A percentile compares a stretch with the other conserved stretches of the same genome.
Evolutionary conservation across 768 basidiomycete species (phyloP).

Genomic region (Boletus edulis): DNA sequence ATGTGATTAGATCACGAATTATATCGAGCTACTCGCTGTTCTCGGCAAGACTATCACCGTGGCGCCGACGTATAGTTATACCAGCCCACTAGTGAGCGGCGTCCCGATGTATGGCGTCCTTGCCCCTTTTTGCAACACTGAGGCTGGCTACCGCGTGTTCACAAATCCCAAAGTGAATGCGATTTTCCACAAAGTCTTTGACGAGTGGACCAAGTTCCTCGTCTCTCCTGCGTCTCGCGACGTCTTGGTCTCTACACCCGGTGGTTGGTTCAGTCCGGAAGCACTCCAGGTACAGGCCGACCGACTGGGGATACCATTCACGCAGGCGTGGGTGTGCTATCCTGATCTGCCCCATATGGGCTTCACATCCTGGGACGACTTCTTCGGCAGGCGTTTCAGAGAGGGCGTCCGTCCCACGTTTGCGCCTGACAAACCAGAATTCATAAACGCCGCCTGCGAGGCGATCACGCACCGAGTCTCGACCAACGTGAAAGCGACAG

Average conservation of each 20-base stretch:
- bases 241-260: constrained; percentile 37
- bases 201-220: constrained; percentile 50
- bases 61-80: constrained; percentile 16
- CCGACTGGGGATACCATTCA: constrained; percentile 30
- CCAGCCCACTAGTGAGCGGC: constrained; percentile 23
- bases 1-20: constrained; percentile 1
- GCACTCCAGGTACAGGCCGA: constrained; percentile 24
- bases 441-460: constrained; percentile 55
- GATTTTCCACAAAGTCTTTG: constrained; percentile 46
- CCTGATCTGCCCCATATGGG: constrained; percentile 42
- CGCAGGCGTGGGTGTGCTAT: constrained; percentile 41
- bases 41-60: constrained; percentile 15
- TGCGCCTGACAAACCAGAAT: constrained; percentile 18
- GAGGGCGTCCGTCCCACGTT: constrained; percentile 40
- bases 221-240: constrained; percentile 38
- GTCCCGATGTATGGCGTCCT: constrained; percentile 23
- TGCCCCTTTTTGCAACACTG: constrained; percentile 22
- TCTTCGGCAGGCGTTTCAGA: constrained; percentile 50
- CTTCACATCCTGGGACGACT: constrained; percentile 50
- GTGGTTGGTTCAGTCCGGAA: constrained; percentile 48
- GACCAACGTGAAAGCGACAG: constrained; percentile 37
- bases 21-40: constrained; percentile 3
- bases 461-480: constrained; percentile 45
- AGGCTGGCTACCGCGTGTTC: constrained; percentile 22
- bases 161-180: constrained; percentile 41